Percentiles rank a stretch among this genome's conserved stretches.
These are phyloP conservation scores for Collybia nuda DNA, from an alignment of 768 basidiomycete genomes.

Conservation along the genomic window DNA sequence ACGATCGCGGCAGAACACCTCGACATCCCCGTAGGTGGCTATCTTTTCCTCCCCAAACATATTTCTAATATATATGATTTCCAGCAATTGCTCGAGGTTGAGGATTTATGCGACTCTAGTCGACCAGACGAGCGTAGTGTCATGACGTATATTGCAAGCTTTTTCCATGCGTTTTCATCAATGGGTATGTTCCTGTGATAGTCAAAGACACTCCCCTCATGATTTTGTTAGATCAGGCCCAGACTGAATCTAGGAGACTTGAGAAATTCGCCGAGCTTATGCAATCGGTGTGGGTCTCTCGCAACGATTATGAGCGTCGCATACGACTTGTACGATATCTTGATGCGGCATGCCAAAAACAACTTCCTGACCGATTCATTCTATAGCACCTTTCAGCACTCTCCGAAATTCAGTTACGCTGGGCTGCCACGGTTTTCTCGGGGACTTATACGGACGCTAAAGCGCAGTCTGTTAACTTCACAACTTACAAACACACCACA, in stretches of 20 bases:
- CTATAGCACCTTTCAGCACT: conserved; percentile 66
- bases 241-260: conserved; percentile 90
- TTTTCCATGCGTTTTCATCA: conserved; percentile 96
- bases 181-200: conserved; percentile 64
- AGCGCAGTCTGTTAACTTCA: conserved; percentile 68
- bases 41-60: conserved; percentile 1
- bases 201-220: conserved; percentile 3
- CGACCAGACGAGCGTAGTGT: conserved; percentile 94
- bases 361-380: neutral
- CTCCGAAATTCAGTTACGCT: conserved; percentile 62
- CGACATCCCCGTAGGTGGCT: conserved; percentile 76
- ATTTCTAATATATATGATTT: neutral
- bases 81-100: conserved; percentile 94
- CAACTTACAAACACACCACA: conserved; percentile 78
- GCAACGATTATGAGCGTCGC: conserved; percentile 92
- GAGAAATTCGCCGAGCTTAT: conserved; percentile 96
- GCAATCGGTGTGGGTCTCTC: conserved; percentile 85
- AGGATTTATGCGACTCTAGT: conserved; percentile 87
- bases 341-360: neutral
- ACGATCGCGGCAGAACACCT: conserved; percentile 84
- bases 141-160: conserved; percentile 98
- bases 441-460: conserved; percentile 85
- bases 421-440: conserved; percentile 64
- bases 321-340: conserved; percentile 56
- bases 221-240: conserved; percentile 74